Evolutionary conservation across 371 early-diverging fungal genomes (phyloP).

Genomic region (Mucor racemosus): DNA sequence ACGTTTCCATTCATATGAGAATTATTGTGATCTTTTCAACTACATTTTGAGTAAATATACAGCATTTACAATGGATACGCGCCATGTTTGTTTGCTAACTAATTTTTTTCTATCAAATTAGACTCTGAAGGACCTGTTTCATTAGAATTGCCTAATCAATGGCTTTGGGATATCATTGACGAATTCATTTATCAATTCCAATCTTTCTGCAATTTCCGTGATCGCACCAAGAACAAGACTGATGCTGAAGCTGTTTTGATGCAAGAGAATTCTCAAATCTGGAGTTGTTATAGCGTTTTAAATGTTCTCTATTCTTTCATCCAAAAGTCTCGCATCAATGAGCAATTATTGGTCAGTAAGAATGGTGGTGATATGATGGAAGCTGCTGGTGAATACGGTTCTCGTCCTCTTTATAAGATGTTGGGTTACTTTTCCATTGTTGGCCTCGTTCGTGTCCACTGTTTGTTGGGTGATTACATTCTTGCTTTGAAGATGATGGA

Average conservation of each 20-base stretch:
- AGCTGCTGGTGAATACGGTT: slow-evolving; percentile 81
- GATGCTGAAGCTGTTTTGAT: slow-evolving; percentile 84
- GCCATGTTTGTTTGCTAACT: background rate
- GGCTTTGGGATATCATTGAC: slow-evolving; percentile 98
- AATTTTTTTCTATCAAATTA: slow-evolving; percentile 17
- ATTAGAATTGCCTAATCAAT: slow-evolving; percentile 95
- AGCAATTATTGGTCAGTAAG: slow-evolving; percentile 87
- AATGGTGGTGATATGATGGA: slow-evolving; percentile 88
- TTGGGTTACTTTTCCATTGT: slow-evolving; percentile 96
- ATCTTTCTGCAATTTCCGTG: slow-evolving; percentile 92
- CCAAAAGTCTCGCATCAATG: slow-evolving; percentile 92
- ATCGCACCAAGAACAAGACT: slow-evolving; percentile 79
- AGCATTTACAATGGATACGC: slow-evolving; percentile 1
- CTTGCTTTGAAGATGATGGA: slow-evolving; percentile 95
- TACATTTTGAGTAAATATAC: slow-evolving; percentile 83
- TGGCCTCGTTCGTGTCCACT: slow-evolving; percentile 93
- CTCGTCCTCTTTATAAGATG: slow-evolving; percentile 89
- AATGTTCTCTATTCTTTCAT: slow-evolving; percentile 94
- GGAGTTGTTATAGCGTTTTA: slow-evolving; percentile 94
- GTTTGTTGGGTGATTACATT: slow-evolving; percentile 92
- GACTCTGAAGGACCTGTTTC: slow-evolving; percentile 83
- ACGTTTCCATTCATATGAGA: slow-evolving; percentile 90
- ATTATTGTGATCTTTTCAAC: slow-evolving; percentile 96
- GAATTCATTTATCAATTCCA: slow-evolving; percentile 99
- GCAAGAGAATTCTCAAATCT: slow-evolving; percentile 85